These are phyloP conservation scores for Cudoniella acicularis DNA, from an alignment of 495 filamentous ascomycete genomes.

Conservation along the genomic window DNA sequence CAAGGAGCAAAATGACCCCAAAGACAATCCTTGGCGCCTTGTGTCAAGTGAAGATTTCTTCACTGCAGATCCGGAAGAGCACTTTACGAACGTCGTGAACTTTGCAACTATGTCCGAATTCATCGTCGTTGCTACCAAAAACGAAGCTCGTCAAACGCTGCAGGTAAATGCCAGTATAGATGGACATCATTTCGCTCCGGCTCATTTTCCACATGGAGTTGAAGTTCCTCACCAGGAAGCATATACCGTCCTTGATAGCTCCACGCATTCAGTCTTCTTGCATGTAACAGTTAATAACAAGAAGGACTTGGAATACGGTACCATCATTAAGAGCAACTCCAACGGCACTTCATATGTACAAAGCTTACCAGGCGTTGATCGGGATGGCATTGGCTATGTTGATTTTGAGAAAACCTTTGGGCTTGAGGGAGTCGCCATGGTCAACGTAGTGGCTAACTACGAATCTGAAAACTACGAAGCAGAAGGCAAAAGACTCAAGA, in stretches of 20 bases:
- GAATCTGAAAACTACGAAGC: slow-evolving; percentile 54
- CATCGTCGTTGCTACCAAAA: slow-evolving; percentile 78
- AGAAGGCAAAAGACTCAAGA: slow-evolving; percentile 74
- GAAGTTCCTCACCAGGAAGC: slow-evolving; percentile 66
- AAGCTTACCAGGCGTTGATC: slow-evolving; percentile 72
- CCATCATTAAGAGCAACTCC: slow-evolving; percentile 94
- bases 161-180: slow-evolving; percentile 80
- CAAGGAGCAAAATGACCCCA: slow-evolving; percentile 56
- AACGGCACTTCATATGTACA: slow-evolving; percentile 94
- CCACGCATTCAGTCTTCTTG: slow-evolving; percentile 87
- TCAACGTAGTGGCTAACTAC: slow-evolving; percentile 79
- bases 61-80: slow-evolving; percentile 47
- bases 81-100: slow-evolving; percentile 66
- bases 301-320: slow-evolving; percentile 65
- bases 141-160: slow-evolving; percentile 59
- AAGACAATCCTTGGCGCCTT: slow-evolving; percentile 60
- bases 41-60: slow-evolving; percentile 74
- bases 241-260: slow-evolving; percentile 92
- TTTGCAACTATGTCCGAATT: slow-evolving; percentile 95
- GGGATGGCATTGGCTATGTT: slow-evolving; percentile 69
- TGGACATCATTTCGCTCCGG: slow-evolving; percentile 74
- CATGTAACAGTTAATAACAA: slow-evolving; percentile 73
- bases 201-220: slow-evolving; percentile 80
- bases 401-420: slow-evolving; percentile 96
- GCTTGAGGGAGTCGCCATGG: slow-evolving; percentile 82